Percentiles rank a stretch among this genome's conserved stretches.
Conservation (phyloP, 2,329 filamentous ascomycete genomes). For the Cordyceps militaris region DNA sequence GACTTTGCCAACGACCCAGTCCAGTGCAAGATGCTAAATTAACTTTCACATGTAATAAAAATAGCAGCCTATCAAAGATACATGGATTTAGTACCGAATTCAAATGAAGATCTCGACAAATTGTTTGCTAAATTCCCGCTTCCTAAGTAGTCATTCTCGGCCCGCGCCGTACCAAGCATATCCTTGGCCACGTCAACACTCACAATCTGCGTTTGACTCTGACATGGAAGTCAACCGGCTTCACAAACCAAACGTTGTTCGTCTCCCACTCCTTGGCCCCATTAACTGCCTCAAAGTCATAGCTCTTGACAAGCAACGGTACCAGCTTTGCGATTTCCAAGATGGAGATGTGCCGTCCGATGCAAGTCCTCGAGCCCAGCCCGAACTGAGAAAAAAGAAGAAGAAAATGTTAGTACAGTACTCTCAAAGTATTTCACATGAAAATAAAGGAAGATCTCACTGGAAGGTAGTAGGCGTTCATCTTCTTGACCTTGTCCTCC, state of each 20-base stretch:
- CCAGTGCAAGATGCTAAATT: too few species aligned
- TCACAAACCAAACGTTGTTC: slow-evolving; percentile 36
- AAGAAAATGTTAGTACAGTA: slow-evolving; percentile 1
- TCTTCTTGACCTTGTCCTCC: slow-evolving; percentile 20
- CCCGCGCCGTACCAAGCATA: too few species aligned
- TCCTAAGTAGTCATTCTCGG: too few species aligned
- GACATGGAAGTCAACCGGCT: slow-evolving; percentile 33
- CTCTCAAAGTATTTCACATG: not conserved
- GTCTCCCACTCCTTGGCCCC: slow-evolving; percentile 24
- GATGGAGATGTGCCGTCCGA: slow-evolving; percentile 37
- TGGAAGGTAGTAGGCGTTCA: slow-evolving; percentile 24
- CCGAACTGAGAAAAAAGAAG: slow-evolving; percentile 26
- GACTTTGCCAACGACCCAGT: too few species aligned
- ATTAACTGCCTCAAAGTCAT: slow-evolving; percentile 25
- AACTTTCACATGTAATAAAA: too few species aligned
- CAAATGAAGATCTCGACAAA: too few species aligned
- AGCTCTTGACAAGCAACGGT: slow-evolving; percentile 29
- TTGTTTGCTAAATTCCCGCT: too few species aligned
- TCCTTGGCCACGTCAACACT: too few species aligned
- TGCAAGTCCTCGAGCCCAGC: slow-evolving; percentile 33
- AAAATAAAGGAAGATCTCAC: slow-evolving; percentile 17
- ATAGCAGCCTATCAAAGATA: too few species aligned
- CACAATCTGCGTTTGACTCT: slow-evolving; percentile 12
- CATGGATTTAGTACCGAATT: too few species aligned
- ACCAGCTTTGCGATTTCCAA: slow-evolving; percentile 38